Conservation (phyloP, 2,329 filamentous ascomycete species). For the Microsporum canis region DNA sequence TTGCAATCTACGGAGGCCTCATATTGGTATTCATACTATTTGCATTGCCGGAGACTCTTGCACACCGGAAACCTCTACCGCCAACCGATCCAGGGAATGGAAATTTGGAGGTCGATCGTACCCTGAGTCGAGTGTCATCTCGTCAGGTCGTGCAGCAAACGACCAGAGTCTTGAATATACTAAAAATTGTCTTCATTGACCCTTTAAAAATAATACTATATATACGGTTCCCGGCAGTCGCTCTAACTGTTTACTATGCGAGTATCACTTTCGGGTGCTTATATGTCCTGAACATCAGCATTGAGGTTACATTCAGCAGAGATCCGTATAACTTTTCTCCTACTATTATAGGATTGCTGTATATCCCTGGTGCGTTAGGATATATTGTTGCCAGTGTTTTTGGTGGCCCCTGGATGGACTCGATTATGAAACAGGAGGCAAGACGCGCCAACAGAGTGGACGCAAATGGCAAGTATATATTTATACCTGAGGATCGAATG, state of each 20-base stretch:
- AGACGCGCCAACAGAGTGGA: slow-evolving; percentile 58
- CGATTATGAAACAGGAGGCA: slow-evolving; percentile 68
- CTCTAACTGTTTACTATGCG: slow-evolving; percentile 62
- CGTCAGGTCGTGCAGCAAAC: slow-evolving; percentile 49
- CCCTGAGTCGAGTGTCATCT: slow-evolving; percentile 46
- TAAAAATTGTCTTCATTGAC: slow-evolving; percentile 57
- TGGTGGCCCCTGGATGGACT: slow-evolving; percentile 67
- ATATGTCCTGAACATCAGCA: slow-evolving; percentile 66
- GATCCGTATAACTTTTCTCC: slow-evolving; percentile 58
- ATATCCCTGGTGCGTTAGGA: slow-evolving; percentile 63
- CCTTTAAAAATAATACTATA: slow-evolving; percentile 60
- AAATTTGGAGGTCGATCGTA: slow-evolving; percentile 12
- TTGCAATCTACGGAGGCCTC: slow-evolving; percentile 54
- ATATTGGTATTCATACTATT: slow-evolving; percentile 33
- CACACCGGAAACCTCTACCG: slow-evolving; percentile 20
- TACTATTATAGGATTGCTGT: slow-evolving; percentile 61
- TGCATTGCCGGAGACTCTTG: slow-evolving; percentile 36
- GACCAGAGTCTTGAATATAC: slow-evolving; percentile 42
- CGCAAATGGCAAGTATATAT: slow-evolving; percentile 52
- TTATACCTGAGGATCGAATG: slow-evolving; percentile 69
- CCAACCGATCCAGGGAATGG: slow-evolving; percentile 18
- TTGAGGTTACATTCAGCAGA: slow-evolving; percentile 57
- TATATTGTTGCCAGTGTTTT: slow-evolving; percentile 58
- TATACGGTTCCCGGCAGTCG: slow-evolving; percentile 62
- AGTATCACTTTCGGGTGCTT: slow-evolving; percentile 64